Conservation (phyloP, 495 filamentous ascomycete genomes). For the Neurospora sp. region DNA sequence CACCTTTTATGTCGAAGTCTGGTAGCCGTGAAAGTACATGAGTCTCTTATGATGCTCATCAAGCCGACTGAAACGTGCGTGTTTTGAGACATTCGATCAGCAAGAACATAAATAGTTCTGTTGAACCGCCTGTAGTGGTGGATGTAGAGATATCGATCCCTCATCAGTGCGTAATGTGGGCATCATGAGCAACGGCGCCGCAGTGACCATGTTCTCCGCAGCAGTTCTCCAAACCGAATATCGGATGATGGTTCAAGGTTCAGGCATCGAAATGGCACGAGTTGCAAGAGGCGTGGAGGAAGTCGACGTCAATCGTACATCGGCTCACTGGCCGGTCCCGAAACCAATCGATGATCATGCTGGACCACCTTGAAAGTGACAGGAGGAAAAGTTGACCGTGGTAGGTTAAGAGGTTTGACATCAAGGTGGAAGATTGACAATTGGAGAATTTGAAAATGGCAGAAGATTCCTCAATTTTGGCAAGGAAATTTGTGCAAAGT, state of each 20-base stretch:
- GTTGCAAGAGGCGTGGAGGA: neutral
- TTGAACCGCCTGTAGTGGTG: neutral
- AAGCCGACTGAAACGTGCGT: neutral
- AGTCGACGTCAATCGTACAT: neutral
- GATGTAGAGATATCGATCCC: neutral
- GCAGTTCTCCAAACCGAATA: neutral
- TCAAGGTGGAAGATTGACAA: no score
- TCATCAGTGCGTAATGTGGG: neutral
- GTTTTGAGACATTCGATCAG: neutral
- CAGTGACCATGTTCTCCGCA: neutral
- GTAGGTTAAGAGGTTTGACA: no score
- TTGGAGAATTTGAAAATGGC: neutral
- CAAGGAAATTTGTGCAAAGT: neutral
- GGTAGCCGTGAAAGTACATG: neutral
- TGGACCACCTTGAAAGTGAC: neutral
- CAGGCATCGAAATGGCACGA: neutral
- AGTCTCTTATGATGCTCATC: neutral
- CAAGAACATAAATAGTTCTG: neutral
- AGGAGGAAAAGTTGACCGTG: no score
- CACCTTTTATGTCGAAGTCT: neutral
- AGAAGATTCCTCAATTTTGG: neutral
- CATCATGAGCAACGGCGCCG: neutral
- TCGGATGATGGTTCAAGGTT: neutral
- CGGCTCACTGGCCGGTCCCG: neutral
- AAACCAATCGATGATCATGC: neutral